phyloP scores from a whole-genome alignment of 805 yeast genomes.

The Hanseniaspora clermontiae region DNA sequence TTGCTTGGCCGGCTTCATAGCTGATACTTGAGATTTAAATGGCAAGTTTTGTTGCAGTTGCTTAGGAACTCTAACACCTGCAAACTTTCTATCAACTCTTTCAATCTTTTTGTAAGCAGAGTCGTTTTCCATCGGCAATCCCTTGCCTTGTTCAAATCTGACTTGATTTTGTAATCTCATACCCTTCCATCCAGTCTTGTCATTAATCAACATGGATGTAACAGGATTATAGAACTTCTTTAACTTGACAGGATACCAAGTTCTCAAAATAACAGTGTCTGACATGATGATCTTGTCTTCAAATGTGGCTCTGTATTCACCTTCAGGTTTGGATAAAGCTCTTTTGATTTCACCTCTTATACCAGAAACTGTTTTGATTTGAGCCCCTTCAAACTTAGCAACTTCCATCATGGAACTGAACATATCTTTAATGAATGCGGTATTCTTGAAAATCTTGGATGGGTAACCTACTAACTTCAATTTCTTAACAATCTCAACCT shows the following conservation, averaged over 20 bases:
- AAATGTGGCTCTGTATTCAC: constrained; percentile 89
- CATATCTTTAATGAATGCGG: constrained; percentile 97
- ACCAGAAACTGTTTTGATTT: constrained; percentile 91
- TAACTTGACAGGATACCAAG: constrained; percentile 93
- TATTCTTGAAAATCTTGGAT: constrained; percentile 81
- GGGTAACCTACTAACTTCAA: constrained; percentile 92
- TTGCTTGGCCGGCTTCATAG: constrained; percentile 78
- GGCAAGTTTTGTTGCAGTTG: constrained; percentile 68
- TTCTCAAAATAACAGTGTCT: constrained; percentile 77
- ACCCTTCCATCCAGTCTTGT: constrained; percentile 87
- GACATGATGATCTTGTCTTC: constrained; percentile 89
- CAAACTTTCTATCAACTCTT: constrained; percentile 72
- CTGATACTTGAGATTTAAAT: constrained; percentile 78
- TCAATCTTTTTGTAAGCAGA: constrained; percentile 59
- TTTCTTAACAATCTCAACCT: constrained; percentile 86
- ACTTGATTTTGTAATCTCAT: constrained; percentile 92
- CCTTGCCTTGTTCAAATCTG: constrained; percentile 58
- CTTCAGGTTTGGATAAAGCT: constrained; percentile 88
- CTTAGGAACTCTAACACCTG: constrained; percentile 76
- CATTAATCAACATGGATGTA: constrained; percentile 64
- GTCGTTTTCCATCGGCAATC: constrained; percentile 46
- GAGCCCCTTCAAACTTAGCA: constrained; percentile 96
- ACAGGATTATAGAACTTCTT: constrained; percentile 92
- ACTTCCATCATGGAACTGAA: constrained; percentile 84
- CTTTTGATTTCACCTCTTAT: constrained; percentile 95